Conservation (phyloP, 768 basidiomycete genomes). For the Leccinellum rugosiceps region DNA sequence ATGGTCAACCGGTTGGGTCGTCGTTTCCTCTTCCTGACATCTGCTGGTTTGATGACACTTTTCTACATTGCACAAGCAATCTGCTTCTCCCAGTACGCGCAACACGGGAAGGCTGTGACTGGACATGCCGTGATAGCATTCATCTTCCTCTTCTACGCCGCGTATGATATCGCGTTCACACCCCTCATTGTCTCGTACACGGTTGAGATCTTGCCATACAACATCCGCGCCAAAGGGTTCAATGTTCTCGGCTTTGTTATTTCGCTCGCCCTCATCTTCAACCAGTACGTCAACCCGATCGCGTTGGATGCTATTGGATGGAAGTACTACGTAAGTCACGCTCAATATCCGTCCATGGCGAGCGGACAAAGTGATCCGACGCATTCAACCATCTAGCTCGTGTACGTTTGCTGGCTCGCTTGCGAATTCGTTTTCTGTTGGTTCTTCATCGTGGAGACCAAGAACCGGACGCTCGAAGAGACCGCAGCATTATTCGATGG, state of each 20-base stretch:
- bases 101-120: background rate
- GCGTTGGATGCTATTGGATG: background rate
- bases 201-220: background rate
- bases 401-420: background rate
- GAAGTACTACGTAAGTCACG: background rate
- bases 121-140: background rate
- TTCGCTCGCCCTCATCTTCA: background rate
- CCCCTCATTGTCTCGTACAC: background rate
- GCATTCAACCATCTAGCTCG: background rate
- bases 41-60: background rate
- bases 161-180: background rate
- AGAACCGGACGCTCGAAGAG: background rate
- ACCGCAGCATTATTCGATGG: background rate
- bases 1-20: background rate
- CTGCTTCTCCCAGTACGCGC: background rate
- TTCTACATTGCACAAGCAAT: background rate
- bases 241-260: background rate
- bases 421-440: background rate
- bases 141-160: background rate
- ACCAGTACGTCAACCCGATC: background rate
- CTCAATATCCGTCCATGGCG: background rate
- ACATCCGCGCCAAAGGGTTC: background rate
- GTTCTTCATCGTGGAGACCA: background rate
- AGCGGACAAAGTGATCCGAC: background rate
- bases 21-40: background rate